These are phyloP conservation scores for Colletotrichum abscissum DNA, from an alignment of 2,329 filamentous ascomycete genomes.

Conservation along the genomic window DNA sequence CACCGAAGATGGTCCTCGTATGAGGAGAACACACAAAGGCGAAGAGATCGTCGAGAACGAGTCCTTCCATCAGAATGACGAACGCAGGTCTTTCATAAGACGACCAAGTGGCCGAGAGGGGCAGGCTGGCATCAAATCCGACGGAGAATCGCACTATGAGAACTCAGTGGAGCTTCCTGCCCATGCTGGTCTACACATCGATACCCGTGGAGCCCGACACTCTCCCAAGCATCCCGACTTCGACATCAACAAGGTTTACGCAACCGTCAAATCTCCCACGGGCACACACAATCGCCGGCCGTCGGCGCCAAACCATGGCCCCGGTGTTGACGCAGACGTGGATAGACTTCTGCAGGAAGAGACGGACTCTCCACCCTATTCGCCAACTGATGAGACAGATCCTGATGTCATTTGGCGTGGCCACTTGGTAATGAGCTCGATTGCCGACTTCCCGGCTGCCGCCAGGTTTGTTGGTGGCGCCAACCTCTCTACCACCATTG, in stretches of 20 bases:
- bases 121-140: constrained; percentile 24
- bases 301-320: constrained; percentile 63
- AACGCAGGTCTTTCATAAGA: constrained; percentile 49
- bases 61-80: constrained; percentile 49
- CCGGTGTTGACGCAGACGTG: constrained; percentile 86
- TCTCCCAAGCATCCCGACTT: constrained; percentile 72
- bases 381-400: constrained; percentile 79
- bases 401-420: constrained; percentile 84
- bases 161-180: constrained; percentile 40
- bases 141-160: constrained; percentile 22
- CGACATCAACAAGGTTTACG: constrained; percentile 88
- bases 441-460: constrained; percentile 80
- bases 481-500: constrained; percentile 72
- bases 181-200: constrained; percentile 54
- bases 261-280: constrained; percentile 81
- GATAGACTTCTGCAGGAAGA: constrained; percentile 87
- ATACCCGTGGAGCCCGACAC: constrained; percentile 53
- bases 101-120: constrained; percentile 47
- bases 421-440: constrained; percentile 78
- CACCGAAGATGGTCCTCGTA: constrained; percentile 79
- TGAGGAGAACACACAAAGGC: constrained; percentile 93
- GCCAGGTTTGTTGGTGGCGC: constrained; percentile 88
- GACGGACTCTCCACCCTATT: constrained; percentile 84
- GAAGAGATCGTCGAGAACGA: constrained; percentile 90
- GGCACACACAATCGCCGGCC: constrained; percentile 58